Evolutionary conservation across 306 rosid species (phyloP).

Genomic region (Malus sieversii): DNA sequence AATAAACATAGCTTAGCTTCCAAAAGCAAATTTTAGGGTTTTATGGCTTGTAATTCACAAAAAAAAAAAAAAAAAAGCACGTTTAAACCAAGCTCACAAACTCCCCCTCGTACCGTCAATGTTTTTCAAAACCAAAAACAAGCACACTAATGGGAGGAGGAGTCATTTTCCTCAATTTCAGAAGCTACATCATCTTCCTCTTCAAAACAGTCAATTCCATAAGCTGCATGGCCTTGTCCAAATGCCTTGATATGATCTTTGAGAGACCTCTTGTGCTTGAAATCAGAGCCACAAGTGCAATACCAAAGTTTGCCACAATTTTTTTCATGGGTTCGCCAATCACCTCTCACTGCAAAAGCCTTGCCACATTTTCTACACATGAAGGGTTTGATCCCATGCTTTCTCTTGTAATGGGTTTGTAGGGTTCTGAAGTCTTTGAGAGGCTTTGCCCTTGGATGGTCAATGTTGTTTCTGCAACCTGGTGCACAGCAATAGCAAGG

Average conservation of each 20-base stretch:
- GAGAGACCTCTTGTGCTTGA: conserved; percentile 86
- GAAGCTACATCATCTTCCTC: conserved; percentile 48
- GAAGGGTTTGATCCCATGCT: conserved; percentile 88
- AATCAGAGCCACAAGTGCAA: conserved; percentile 91
- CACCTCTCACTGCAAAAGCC: conserved; percentile 91
- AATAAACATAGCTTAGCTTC: background rate
- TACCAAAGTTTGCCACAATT: conserved; percentile 95
- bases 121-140: background rate
- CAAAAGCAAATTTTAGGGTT: background rate
- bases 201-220: conserved; percentile 60
- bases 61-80: no score
- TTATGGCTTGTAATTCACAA: background rate
- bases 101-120: background rate
- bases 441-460: conserved; percentile 80
- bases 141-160: conserved; percentile 21
- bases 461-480: conserved; percentile 91
- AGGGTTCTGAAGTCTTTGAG: conserved; percentile 88
- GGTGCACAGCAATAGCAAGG: conserved; percentile 85
- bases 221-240: conserved; percentile 71
- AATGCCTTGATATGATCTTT: conserved; percentile 88
- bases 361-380: conserved; percentile 84
- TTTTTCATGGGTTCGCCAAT: conserved; percentile 97
- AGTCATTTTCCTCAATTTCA: conserved; percentile 56
- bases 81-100: background rate
- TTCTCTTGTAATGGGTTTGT: conserved; percentile 93